Conservation (phyloP, 2,329 filamentous ascomycete species). For the Aspergillus calidoustus region DNA sequence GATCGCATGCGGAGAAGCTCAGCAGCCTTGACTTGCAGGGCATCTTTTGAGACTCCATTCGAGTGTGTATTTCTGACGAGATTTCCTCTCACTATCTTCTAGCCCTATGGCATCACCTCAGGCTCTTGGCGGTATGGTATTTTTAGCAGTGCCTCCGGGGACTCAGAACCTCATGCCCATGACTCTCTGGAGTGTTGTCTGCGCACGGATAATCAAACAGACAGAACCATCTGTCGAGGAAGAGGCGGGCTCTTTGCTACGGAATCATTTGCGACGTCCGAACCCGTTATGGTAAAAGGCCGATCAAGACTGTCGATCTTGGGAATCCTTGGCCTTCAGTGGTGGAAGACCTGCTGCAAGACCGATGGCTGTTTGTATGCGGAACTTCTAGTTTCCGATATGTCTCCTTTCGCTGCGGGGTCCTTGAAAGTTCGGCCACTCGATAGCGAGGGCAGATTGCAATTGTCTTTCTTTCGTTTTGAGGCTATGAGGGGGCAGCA, state of each 20-base stretch:
- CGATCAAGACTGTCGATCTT: background rate
- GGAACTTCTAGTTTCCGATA: background rate
- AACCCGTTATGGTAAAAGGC: background rate
- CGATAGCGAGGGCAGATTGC: background rate
- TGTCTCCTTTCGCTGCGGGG: slow-evolving; percentile 1
- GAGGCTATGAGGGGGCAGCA: background rate
- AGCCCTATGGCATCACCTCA: background rate
- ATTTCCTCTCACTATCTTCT: background rate
- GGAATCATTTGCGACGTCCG: background rate
- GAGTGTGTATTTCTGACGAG: slow-evolving; percentile 2
- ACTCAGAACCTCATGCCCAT: too few relatives aligned
- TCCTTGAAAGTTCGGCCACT: background rate
- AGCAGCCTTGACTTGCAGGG: background rate
- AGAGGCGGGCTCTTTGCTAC: background rate
- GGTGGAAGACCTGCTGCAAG: background rate
- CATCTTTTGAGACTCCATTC: background rate
- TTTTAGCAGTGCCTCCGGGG: background rate
- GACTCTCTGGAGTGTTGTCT: too few relatives aligned
- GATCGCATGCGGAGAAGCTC: background rate
- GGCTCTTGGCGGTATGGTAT: background rate
- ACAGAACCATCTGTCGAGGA: background rate
- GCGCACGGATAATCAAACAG: too few relatives aligned
- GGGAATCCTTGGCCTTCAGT: background rate
- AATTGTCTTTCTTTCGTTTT: too few relatives aligned
- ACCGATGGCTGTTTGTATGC: background rate